Percentiles rank a stretch among this genome's conserved stretches.
Evolutionary conservation across 257 asterid species (phyloP).

Genomic region (Petrea volubilis): DNA sequence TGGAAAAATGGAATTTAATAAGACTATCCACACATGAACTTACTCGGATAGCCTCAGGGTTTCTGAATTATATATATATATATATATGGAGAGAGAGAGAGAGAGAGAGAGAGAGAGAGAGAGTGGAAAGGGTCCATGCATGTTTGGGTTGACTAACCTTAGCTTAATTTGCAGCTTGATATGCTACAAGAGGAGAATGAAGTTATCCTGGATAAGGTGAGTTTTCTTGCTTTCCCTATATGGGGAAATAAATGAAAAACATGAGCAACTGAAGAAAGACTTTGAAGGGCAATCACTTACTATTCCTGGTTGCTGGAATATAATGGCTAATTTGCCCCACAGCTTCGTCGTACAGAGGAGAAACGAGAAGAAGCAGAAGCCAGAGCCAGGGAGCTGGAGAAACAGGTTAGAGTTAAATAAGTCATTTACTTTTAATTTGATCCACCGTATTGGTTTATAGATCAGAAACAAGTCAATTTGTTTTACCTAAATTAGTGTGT

Average conservation of each 20-base stretch:
- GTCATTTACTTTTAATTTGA: constrained; percentile 5
- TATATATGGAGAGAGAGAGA: no score
- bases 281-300: constrained; percentile 2
- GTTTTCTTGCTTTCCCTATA: constrained; percentile 21
- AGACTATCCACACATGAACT: no score
- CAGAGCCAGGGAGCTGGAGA: constrained; percentile 90
- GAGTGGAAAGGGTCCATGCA: constrained; percentile 1
- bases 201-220: constrained; percentile 79
- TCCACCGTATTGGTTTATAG: constrained; percentile 10
- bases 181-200: constrained; percentile 98
- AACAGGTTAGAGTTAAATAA: constrained; percentile 61
- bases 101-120: no score
- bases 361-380: constrained; percentile 94
- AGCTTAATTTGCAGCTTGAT: constrained; percentile 77
- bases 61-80: no score
- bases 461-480: not conserved
- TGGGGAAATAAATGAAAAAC: constrained; percentile 5
- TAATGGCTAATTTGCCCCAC: constrained; percentile 47
- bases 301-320: constrained; percentile 15
- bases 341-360: constrained; percentile 91
- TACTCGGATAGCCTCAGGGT: no score
- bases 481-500: not conserved
- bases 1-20: no score
- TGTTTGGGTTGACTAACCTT: constrained; percentile 20
- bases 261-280: not conserved